Base-by-base conservation (phyloP, 768 basidiomycete genomes). In the Psilocybe azurescens region DNA sequence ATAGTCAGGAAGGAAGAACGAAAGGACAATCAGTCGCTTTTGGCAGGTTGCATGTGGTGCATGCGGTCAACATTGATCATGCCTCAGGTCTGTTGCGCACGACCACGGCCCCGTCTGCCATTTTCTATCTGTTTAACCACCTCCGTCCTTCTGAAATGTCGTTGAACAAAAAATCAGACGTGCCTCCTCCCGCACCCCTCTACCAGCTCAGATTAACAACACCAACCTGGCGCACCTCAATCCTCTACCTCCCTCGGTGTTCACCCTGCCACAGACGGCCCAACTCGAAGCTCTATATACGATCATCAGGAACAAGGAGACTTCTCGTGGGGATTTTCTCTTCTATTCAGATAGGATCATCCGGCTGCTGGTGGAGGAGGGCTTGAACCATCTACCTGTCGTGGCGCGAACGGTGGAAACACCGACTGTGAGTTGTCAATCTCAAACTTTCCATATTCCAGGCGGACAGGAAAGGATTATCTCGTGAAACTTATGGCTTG, bases 261-360 rank as follows among this genome's bases (percentile, higher is more conserved):
- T 91, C 73, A 94, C 92, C 3, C 82, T 99, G 2, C 90, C 89
- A 0, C 93, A 91, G 67, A 99, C 95, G 0, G 89, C 92, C 1
- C 97, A 98, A 78, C 87, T 99, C 20, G 95, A 97, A 73, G 95
- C 95, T 2, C 80, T 99, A 32, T 93, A 97, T 79, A 98, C 95
- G 10, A 97, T 97, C 75, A 96, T 97, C 74, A 77, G 97, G 56
- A 89, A 97, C 75, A 90, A 89, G 76, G 85, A 89, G 46, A 97
- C 97, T 3, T 85, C 86, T 29, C 81, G 95, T 57, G 95, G 95
- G 7, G 97, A 99, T 73, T 99, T 99, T 70, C 84, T 99, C 63
- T 99, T 99, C 78, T 96, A 96, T 74, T 91, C 91, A 10, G 94
- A 95, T 76, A 83, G 95, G 16, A 95, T 98, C 75, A 98, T 98